Conservation (phyloP, 2,329 filamentous ascomycete species). For the Nemania sp. region DNA sequence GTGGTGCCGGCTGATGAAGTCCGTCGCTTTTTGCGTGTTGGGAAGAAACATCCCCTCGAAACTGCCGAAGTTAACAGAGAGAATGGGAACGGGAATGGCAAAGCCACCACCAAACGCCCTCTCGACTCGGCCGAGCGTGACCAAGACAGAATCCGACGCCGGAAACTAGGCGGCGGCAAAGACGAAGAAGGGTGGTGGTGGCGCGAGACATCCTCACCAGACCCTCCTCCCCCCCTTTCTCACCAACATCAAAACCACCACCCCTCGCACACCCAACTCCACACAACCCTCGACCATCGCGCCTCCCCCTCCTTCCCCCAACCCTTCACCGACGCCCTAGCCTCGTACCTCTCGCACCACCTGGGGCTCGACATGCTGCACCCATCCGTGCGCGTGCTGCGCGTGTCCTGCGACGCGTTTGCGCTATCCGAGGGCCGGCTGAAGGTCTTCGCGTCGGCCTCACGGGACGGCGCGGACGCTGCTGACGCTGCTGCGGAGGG, state of each 20-base stretch:
- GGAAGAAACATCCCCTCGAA: constrained; percentile 26
- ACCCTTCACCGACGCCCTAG: constrained; percentile 57
- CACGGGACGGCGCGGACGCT: not conserved
- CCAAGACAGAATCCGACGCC: constrained; percentile 38
- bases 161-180: constrained; percentile 51
- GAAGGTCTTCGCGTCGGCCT: constrained; percentile 47
- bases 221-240: constrained; percentile 8
- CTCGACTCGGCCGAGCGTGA: constrained; percentile 34
- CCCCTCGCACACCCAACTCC: too few species aligned
- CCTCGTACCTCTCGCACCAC: constrained; percentile 54
- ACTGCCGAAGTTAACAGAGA: not conserved
- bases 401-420: constrained; percentile 60
- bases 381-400: constrained; percentile 54
- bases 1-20: constrained; percentile 55
- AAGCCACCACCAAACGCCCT: constrained; percentile 20
- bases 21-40: constrained; percentile 49
- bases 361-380: constrained; percentile 59
- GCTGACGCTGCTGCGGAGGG: not conserved
- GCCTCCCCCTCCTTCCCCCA: constrained; percentile 30
- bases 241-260: too few species aligned
- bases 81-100: not conserved
- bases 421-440: constrained; percentile 55
- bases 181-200: constrained; percentile 59
- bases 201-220: constrained; percentile 33
- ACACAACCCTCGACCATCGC: too few species aligned